Percentiles rank a stretch among this genome's conserved stretches.
phyloP scores from a whole-genome alignment of 2,329 filamentous ascomycete species.

The Boeremia lycopersici region DNA sequence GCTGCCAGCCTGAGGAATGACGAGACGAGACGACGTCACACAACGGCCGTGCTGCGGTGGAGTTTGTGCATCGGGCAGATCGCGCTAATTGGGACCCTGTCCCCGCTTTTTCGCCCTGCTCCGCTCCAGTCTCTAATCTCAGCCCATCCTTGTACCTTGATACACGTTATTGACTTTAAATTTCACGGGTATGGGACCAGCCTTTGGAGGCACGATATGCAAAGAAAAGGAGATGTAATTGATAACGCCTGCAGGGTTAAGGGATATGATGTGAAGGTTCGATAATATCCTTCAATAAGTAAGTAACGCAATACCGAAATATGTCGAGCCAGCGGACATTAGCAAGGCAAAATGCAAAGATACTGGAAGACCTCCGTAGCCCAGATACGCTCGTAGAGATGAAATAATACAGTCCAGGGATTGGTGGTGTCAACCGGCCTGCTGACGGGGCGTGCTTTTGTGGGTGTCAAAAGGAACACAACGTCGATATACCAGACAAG shows the following conservation, averaged over 20 bases:
- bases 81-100: constrained; percentile 4
- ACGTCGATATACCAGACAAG: neutral
- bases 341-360: neutral
- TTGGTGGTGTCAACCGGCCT: neutral
- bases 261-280: too few species aligned
- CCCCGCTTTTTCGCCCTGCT: neutral
- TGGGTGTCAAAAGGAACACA: neutral
- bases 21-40: constrained; percentile 11
- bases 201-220: too few species aligned
- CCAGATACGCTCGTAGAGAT: neutral
- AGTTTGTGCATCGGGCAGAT: constrained; percentile 3
- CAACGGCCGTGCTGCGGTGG: constrained; percentile 1
- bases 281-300: too few species aligned
- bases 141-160: neutral
- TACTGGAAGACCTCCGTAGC: neutral
- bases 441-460: neutral
- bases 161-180: too few species aligned
- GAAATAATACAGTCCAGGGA: neutral
- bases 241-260: neutral
- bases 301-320: too few species aligned
- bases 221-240: neutral
- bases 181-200: too few species aligned
- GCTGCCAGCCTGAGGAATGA: constrained; percentile 8
- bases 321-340: too few species aligned
- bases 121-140: neutral